Evolutionary conservation across 2,329 filamentous ascomycete species (phyloP), one percentile per base, ranked within the genome.

Genomic region (Tolypocladium album): DNA sequence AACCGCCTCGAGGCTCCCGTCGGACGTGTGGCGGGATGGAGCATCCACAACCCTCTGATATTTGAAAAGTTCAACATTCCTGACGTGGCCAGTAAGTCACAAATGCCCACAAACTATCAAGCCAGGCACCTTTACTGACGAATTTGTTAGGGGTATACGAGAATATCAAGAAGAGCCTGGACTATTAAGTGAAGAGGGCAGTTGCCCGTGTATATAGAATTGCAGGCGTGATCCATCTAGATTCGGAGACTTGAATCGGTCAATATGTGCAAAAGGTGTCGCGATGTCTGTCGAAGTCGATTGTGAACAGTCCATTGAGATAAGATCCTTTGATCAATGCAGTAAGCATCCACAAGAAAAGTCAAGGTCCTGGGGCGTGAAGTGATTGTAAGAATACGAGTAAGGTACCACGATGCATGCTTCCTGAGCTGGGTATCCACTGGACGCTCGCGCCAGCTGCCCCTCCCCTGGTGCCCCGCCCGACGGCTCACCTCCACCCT

Each of bases 1-100:
- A 71, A 94, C 63, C 81, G 87, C 4, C 76, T 97, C 36, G 92
- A 96, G 69, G 92, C 92, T 6, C 92, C 92, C 0, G 89, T 97
- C 9, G 84, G 87, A 64, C 83, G 92, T 57, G 87, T 97, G 6
- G 89, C 90, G 4, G 92, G 92, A n/a, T 96, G 90, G 89, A 90
- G 88, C 70, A 92, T 89, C 58, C 92, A 93, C 71, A 87, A 86
- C 39, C 88, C 90, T 0, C 73, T 97, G 68, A 72, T 88, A 42
- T 97, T 85, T 74, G 92, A 97, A 73, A 85, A 81, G 69, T 90
- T 90, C 64, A 87, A 92, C 70, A 79, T 95, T 59, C 92, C 92
- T 0, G 92, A 96, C 74, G 88, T 96, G 67, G 84, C 89, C 17
- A 86, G 92, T 95, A 77, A 86, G 90, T 88, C 17, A 8, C 50